Evolutionary conservation across 2,329 filamentous ascomycete species (phyloP).

Genomic region (Chaetomiaceae sp.): DNA sequence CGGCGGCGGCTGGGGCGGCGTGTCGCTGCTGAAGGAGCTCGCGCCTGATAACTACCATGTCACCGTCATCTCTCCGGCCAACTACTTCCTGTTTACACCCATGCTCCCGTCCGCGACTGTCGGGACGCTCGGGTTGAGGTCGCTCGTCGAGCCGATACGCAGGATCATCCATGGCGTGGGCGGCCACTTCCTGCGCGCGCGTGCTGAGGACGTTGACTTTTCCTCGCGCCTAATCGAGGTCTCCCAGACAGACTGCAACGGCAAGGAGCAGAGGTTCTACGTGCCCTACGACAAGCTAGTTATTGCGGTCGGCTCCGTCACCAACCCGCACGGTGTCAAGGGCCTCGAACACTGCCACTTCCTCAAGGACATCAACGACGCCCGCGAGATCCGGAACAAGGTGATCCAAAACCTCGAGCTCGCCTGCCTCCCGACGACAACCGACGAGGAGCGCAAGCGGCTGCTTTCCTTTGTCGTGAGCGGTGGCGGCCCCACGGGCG

Average conservation of each 20-base stretch:
- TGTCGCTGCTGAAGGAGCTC: slow-evolving; percentile 83
- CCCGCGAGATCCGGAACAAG: slow-evolving; percentile 79
- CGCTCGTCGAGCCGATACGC: slow-evolving; percentile 86
- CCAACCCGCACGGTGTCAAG: slow-evolving; percentile 92
- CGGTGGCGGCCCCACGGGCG: slow-evolving; percentile 90
- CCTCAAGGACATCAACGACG: slow-evolving; percentile 91
- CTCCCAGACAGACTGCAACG: slow-evolving; percentile 62
- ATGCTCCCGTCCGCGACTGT: slow-evolving; percentile 98
- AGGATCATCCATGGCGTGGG: slow-evolving; percentile 70
- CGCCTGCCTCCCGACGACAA: slow-evolving; percentile 86
- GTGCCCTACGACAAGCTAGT: slow-evolving; percentile 96
- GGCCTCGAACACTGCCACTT: slow-evolving; percentile 92
- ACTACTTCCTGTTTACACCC: slow-evolving; percentile 96
- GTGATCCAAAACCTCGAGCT: slow-evolving; percentile 85
- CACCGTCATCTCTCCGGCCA: slow-evolving; percentile 87
- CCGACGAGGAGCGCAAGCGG: slow-evolving; percentile 78
- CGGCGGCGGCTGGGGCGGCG: slow-evolving; percentile 91
- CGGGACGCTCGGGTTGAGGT: slow-evolving; percentile 84
- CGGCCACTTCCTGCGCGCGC: slow-evolving; percentile 85
- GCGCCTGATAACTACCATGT: slow-evolving; percentile 92
- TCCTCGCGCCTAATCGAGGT: slow-evolving; percentile 86
- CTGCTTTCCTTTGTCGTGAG: slow-evolving; percentile 94
- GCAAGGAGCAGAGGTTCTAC: slow-evolving; percentile 78
- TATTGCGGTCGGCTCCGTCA: slow-evolving; percentile 82
- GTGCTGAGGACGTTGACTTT: slow-evolving; percentile 85